phyloP scores from a whole-genome alignment of 1,139 yeast genomes.

The Arxiozyma bovina region DNA sequence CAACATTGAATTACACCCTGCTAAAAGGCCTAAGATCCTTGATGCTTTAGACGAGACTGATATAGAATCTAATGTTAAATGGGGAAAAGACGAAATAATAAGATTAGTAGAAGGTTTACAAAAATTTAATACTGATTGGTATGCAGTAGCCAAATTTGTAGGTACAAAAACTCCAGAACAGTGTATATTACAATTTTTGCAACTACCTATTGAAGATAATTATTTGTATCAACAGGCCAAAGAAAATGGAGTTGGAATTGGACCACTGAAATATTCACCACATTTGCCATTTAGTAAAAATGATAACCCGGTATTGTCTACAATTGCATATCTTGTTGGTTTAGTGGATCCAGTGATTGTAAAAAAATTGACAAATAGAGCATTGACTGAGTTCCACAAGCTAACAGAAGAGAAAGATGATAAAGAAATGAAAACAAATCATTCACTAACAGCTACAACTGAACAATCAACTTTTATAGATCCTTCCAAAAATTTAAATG shows the following conservation, averaged over 20 bases:
- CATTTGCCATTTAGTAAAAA: conserved; percentile 75
- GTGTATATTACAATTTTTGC: conserved; percentile 70
- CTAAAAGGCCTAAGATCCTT: conserved; percentile 39
- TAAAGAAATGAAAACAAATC: conserved; percentile 18
- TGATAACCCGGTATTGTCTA: conserved; percentile 89
- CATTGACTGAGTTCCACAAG: conserved; percentile 3
- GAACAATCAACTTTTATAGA: background rate
- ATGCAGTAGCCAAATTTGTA: conserved; percentile 53
- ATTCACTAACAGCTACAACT: background rate
- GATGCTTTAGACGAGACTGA: conserved; percentile 31
- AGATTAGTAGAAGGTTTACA: conserved; percentile 56
- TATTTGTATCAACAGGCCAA: conserved; percentile 40
- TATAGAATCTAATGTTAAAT: conserved; percentile 29
- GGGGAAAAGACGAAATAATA: conserved; percentile 58
- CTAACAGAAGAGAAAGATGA: conserved; percentile 38
- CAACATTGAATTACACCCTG: conserved; percentile 7
- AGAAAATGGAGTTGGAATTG: conserved; percentile 33
- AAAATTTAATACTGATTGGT: conserved; percentile 63
- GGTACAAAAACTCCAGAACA: conserved; percentile 69
- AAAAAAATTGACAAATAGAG: conserved; percentile 56
- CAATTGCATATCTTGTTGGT: conserved; percentile 77
- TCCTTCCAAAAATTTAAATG: no score
- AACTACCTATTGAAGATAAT: conserved; percentile 73
- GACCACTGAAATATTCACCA: conserved; percentile 76
- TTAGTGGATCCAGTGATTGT: conserved; percentile 83